These are phyloP conservation scores for Lobosporangium transversale DNA, from an alignment of 192 early-diverging fungal species.

Conservation along the genomic window DNA sequence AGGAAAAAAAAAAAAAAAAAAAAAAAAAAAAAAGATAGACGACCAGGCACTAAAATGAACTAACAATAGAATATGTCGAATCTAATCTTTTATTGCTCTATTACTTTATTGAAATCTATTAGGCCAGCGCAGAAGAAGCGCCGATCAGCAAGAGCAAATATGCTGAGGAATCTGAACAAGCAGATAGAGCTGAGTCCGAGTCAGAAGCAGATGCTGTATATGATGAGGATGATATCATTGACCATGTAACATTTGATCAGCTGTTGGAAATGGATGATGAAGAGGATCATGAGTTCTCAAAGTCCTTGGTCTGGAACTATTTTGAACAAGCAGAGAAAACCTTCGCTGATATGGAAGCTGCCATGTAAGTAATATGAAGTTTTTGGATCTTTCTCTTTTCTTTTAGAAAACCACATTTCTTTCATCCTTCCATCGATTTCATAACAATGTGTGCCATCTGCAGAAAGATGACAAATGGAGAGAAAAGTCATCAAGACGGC, in stretches of 20 bases:
- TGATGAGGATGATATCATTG: slow-evolving; percentile 63
- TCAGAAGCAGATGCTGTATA: slow-evolving; percentile 18
- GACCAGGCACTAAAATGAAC: too few species aligned
- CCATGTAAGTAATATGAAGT: slow-evolving; percentile 62
- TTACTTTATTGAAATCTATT: slow-evolving; percentile 1
- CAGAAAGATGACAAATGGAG: too few species aligned
- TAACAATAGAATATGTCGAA: not conserved
- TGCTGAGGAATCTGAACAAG: slow-evolving; percentile 6
- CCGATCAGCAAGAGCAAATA: slow-evolving; percentile 7
- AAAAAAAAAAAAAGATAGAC: too few species aligned
- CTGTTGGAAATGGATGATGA: slow-evolving; percentile 95
- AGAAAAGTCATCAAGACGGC: too few species aligned
- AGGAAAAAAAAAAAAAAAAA: too few species aligned
- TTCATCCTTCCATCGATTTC: too few species aligned
- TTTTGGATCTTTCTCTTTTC: not conserved
- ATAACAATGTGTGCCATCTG: too few species aligned
- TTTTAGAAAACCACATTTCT: too few species aligned
- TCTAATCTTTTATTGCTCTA: too few species aligned
- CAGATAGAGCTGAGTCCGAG: slow-evolving; percentile 27
- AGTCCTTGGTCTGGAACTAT: slow-evolving; percentile 82
- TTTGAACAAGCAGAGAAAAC: slow-evolving; percentile 91
- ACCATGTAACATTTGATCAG: slow-evolving; percentile 87
- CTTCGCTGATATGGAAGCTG: slow-evolving; percentile 82
- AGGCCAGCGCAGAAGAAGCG: slow-evolving; percentile 25
- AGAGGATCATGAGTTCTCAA: slow-evolving; percentile 84